Conservation (phyloP, 2,329 filamentous ascomycete species). For the Fusarium marasasianum region DNA sequence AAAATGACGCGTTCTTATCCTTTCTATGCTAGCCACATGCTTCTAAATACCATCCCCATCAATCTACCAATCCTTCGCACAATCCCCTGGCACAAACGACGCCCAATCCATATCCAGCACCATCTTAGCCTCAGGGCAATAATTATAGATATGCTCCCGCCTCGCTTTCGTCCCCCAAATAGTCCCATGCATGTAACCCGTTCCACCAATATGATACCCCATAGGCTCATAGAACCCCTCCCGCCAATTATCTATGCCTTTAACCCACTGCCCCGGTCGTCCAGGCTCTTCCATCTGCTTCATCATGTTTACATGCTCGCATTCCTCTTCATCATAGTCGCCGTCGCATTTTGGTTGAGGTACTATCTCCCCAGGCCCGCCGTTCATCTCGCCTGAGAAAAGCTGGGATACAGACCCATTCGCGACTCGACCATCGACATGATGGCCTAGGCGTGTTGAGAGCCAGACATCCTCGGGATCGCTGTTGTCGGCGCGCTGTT, state of each 20-base stretch:
- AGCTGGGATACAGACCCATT: background rate
- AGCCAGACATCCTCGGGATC: background rate
- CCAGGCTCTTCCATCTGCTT: background rate
- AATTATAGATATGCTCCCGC: background rate
- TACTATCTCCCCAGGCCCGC: background rate
- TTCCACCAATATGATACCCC: background rate
- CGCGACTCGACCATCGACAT: background rate
- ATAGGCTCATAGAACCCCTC: background rate
- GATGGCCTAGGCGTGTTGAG: background rate
- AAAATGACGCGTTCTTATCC: background rate
- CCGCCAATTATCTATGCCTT: background rate
- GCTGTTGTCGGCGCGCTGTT: background rate
- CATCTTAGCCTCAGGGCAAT: background rate
- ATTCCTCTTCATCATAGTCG: background rate
- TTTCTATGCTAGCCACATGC: fast-evolving
- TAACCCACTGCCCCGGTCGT: background rate
- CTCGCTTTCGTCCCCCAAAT: background rate
- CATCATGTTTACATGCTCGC: background rate
- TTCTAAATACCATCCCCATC: fast-evolving
- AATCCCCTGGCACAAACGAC: background rate
- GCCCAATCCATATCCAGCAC: background rate
- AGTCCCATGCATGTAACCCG: background rate
- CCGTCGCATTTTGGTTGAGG: fast-evolving
- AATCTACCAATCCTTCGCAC: background rate
- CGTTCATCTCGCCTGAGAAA: background rate